These are phyloP conservation scores for Tubosaeta brunneosetosa DNA, from an alignment of 768 basidiomycete genomes.

Conservation along the genomic window DNA sequence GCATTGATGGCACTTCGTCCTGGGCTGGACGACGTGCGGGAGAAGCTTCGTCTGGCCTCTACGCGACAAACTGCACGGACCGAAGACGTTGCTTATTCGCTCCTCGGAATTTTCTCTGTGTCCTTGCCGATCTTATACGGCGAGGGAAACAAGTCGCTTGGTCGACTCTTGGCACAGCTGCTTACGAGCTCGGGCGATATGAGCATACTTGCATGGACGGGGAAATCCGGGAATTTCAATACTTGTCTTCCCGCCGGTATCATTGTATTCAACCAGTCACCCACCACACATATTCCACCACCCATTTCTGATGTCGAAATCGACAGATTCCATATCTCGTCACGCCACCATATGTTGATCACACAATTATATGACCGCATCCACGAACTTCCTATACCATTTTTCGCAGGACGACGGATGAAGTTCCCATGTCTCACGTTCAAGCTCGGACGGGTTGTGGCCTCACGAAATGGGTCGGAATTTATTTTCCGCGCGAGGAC, in stretches of 20 bases:
- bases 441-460: not conserved
- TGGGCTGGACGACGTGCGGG: no score
- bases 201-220: constrained; percentile 8
- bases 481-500: not conserved
- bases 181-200: constrained; percentile 5
- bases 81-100: constrained; percentile 8
- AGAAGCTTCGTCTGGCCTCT: no score
- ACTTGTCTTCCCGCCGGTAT: constrained; percentile 4
- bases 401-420: not conserved
- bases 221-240: not conserved
- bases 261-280: not conserved
- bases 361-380: constrained; percentile 4
- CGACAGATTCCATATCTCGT: not conserved
- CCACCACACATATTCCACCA: constrained; percentile 1
- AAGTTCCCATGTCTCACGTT: constrained; percentile 10
- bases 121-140: constrained; percentile 10
- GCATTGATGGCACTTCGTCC: not conserved
- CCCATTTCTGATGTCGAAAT: not conserved
- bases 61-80: constrained; percentile 1
- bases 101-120: constrained; percentile 1
- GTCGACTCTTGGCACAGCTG: constrained; percentile 5
- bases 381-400: not conserved
- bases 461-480: not conserved
- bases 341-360: not conserved
- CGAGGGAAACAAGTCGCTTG: constrained; percentile 7